Percentiles rank a stretch among this genome's conserved stretches.
Conservation (phyloP, 2,329 filamentous ascomycete species). For the Endothia cerciana region DNA sequence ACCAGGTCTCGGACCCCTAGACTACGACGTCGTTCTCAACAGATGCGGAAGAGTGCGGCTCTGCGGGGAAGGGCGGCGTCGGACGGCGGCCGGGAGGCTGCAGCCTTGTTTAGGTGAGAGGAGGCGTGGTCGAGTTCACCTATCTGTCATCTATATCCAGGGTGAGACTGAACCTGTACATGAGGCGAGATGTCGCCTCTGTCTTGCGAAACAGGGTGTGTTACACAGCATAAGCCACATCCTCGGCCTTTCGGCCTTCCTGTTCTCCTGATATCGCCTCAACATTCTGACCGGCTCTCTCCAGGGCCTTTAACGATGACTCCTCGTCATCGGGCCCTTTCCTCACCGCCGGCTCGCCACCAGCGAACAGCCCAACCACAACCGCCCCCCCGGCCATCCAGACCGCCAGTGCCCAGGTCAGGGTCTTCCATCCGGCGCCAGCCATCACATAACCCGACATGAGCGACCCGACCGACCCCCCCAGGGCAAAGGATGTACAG, state of each 20-base stretch:
- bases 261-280: background rate
- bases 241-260: background rate
- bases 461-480: slow-evolving; percentile 42
- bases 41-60: background rate
- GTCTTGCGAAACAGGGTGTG: background rate
- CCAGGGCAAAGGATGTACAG: slow-evolving; percentile 46
- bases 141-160: background rate
- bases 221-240: slow-evolving; percentile 6
- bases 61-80: background rate
- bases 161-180: background rate
- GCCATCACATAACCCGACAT: slow-evolving; percentile 44
- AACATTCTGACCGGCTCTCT: background rate
- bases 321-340: background rate
- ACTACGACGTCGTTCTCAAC: too few species aligned
- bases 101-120: background rate
- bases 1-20: too few species aligned
- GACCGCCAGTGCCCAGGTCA: slow-evolving; percentile 43
- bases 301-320: background rate
- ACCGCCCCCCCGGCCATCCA: slow-evolving; percentile 43
- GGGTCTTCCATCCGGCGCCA: slow-evolving; percentile 43
- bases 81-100: background rate
- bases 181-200: background rate
- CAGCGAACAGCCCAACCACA: slow-evolving; percentile 39
- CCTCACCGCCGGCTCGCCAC: slow-evolving; percentile 29
- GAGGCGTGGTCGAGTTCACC: background rate